A percentile compares a stretch with the other conserved stretches of the same genome.
These are phyloP conservation scores for Calonectria pseudoreteaudii DNA, from an alignment of 2,329 filamentous ascomycete species.

Conservation along the genomic window DNA sequence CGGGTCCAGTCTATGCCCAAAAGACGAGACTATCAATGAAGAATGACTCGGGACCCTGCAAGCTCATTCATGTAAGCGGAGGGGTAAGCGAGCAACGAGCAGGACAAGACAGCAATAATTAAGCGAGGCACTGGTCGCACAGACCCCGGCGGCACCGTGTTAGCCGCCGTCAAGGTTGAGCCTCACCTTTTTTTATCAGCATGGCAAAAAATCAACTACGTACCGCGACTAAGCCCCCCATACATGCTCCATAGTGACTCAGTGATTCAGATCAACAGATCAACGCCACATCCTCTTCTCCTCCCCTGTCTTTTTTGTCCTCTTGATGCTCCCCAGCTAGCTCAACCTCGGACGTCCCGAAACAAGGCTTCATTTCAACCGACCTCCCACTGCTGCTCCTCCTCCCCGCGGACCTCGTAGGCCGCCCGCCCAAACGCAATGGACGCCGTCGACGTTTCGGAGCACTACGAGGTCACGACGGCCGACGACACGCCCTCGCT, in stretches of 20 bases:
- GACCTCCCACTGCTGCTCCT: background rate
- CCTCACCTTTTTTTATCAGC: conserved; percentile 15
- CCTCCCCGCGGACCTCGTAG: conserved; percentile 46
- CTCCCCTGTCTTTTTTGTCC: background rate
- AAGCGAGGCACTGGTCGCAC: conserved; percentile 2
- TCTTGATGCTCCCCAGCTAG: background rate
- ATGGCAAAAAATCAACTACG: background rate
- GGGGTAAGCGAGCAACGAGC: background rate
- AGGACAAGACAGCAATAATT: background rate
- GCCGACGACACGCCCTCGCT: conserved; percentile 79
- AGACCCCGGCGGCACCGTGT: conserved; percentile 7
- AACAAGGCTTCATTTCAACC: conserved; percentile 3
- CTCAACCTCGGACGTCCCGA: background rate
- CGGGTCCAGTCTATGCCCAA: background rate
- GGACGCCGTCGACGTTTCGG: conserved; percentile 67
- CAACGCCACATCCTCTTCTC: background rate
- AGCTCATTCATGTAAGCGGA: background rate
- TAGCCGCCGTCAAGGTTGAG: conserved; percentile 26
- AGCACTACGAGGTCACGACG: conserved; percentile 68
- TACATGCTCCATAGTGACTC: background rate
- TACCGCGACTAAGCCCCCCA: background rate
- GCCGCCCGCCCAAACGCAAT: conserved; percentile 51
- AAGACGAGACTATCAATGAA: background rate
- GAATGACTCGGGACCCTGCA: conserved; percentile 10
- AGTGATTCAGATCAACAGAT: conserved; percentile 9